Evolutionary conservation across 257 asterid genomes (phyloP), one percentile per base, ranked within the genome.

Genomic region (Solanum chmielewskii): DNA sequence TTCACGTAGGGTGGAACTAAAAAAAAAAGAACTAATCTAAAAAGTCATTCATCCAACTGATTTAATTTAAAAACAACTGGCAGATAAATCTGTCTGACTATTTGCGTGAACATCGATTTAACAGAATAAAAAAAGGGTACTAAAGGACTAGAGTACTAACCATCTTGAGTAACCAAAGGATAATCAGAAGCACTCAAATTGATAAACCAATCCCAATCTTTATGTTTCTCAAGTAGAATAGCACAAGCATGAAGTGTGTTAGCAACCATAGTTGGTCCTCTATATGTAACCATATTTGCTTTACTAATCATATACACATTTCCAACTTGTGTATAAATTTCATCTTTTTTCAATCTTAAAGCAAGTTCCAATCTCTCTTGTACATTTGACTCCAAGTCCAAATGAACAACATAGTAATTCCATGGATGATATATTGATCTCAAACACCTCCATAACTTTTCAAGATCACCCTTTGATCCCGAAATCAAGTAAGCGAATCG

Each of bases 121-220:
- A 18, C 4, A 56, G 20, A 56, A 56, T 33, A 18, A 18, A 18
- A 56, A 56, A 62, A 10, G 29, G n/a, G 41, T 41, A 60, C 4
- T 44, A 25, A 44, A 45, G 37, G 41, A 45, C 1, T n/a, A 83
- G 42, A 27, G 20, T 21, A 86, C 92, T 90, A 39, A 95, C 99
- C 99, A 88, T 97, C 99, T 91, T 97, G 99, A 89, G 98, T 97
- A 88, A 97, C 97, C 92, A 97, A 89, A 15, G 99, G 99, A 91
- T 97, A 97, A 92, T 97, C 99, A 31, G 99, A 97, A 85, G 99
- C 99, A 83, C 99, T 97, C 23, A 97, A 96, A 88, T 97, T 97
- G 70, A 97, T 97, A 91, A 95, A 97, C 99, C 99, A 97, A 89
- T 95, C 98, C 99, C 99, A 97, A 84, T 97, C 98, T 84, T 92